Evolutionary conservation across 2,329 filamentous ascomycete species (phyloP).

Genomic region (Arthrobotrys megalospora): DNA sequence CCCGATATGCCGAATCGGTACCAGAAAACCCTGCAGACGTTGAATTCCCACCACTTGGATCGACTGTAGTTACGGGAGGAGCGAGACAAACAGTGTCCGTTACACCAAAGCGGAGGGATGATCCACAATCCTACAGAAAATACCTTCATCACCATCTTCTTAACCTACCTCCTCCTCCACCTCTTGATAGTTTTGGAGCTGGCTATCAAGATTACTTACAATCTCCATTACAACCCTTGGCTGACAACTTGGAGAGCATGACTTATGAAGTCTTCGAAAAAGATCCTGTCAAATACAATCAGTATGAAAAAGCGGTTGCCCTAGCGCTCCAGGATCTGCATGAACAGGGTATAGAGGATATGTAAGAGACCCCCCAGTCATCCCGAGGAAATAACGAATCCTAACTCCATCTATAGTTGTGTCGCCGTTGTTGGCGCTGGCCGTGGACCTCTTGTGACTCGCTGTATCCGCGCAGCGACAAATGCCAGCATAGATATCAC

Average conservation of each 20-base stretch:
- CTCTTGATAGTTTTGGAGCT: constrained; percentile 77
- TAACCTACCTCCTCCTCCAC: constrained; percentile 78
- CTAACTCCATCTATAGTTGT: constrained; percentile 68
- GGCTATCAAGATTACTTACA: constrained; percentile 95
- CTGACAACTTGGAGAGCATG: constrained; percentile 95
- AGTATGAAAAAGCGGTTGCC: constrained; percentile 88
- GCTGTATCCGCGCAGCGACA: constrained; percentile 84
- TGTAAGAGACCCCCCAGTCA: constrained; percentile 28
- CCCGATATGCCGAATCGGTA: constrained; percentile 67
- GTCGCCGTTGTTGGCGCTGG: constrained; percentile 95
- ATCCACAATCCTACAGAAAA: constrained; percentile 78
- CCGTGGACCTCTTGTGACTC: constrained; percentile 89
- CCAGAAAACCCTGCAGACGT: constrained; percentile 65
- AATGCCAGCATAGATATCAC: constrained; percentile 83
- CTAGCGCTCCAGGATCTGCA: constrained; percentile 87
- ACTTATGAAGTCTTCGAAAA: constrained; percentile 99
- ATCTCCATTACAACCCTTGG: constrained; percentile 91
- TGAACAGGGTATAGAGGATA: constrained; percentile 68
- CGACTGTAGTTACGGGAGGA: background rate
- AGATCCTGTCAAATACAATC: constrained; percentile 96
- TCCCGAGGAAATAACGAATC: background rate
- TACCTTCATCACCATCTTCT: constrained; percentile 89
- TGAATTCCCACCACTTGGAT: constrained; percentile 64
- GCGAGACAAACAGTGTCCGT: constrained; percentile 60
- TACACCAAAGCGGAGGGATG: constrained; percentile 68